Percentiles rank a stretch among this genome's conserved stretches.
Evolutionary conservation across 805 yeast genomes (phyloP).

Genomic region (Candida khao-thaluensis): DNA sequence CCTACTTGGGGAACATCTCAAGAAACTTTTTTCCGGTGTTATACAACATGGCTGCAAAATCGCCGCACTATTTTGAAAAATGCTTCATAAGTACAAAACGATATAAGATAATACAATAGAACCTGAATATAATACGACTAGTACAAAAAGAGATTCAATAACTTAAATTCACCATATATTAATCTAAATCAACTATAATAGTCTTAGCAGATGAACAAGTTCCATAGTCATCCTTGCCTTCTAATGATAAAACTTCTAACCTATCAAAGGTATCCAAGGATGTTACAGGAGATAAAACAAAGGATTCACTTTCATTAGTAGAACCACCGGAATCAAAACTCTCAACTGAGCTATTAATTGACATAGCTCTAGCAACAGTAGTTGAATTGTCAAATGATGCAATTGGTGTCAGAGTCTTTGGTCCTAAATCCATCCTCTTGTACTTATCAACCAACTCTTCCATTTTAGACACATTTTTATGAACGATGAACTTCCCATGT

Average conservation of each 20-base stretch:
- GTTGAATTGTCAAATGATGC: not conserved
- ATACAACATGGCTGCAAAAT: no score
- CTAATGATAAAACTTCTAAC: not conserved
- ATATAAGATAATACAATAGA: no score
- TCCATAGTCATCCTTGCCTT: conserved; percentile 2
- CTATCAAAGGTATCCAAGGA: conserved; percentile 1
- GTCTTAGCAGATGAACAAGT: conserved; percentile 5
- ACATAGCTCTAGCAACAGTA: not conserved
- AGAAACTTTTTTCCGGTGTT: no score
- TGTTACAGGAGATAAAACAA: conserved; percentile 1
- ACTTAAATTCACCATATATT: no score
- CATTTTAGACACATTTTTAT: not conserved
- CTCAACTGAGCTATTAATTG: conserved; percentile 3
- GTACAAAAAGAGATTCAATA: no score
- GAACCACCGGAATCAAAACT: not conserved
- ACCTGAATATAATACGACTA: no score
- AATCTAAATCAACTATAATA: not conserved
- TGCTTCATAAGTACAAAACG: no score
- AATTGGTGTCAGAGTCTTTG: not conserved
- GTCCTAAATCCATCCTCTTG: not conserved
- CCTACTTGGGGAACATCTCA: no score
- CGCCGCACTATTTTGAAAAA: no score
- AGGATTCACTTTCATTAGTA: not conserved
- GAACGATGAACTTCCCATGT: not conserved
- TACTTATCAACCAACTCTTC: not conserved